Conservation (phyloP, 176 grass and related monocot species). For the Eremochloa ophiuroides region DNA sequence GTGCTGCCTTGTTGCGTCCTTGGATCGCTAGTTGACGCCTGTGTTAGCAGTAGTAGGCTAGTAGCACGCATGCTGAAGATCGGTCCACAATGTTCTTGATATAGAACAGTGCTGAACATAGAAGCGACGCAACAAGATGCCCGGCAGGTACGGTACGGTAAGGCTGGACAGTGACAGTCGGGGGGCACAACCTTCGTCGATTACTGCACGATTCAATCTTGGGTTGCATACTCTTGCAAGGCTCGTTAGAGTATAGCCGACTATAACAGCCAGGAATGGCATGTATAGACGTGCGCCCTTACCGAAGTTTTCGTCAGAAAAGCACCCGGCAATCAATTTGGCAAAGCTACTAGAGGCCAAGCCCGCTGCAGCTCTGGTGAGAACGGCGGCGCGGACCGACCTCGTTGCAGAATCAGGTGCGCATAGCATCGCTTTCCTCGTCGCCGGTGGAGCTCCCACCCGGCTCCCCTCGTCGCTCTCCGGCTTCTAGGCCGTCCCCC, state of each 20-base stretch:
- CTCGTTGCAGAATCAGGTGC: too few relatives aligned
- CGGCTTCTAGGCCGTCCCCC: too few relatives aligned
- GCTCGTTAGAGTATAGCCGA: neutral
- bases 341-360: too few relatives aligned
- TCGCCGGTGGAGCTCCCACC: too few relatives aligned
- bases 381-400: too few relatives aligned
- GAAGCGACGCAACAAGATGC: neutral
- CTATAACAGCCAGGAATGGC: neutral
- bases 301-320: too few relatives aligned
- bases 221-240: constrained; percentile 6
- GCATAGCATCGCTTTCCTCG: too few relatives aligned
- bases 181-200: neutral
- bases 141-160: neutral
- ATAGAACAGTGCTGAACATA: neutral
- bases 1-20: neutral
- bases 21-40: neutral
- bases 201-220: neutral
- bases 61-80: neutral
- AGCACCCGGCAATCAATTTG: too few relatives aligned
- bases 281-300: too few relatives aligned
- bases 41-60: neutral
- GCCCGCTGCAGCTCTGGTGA: too few relatives aligned
- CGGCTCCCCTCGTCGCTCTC: too few relatives aligned
- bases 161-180: neutral
- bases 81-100: neutral